Base-by-base conservation (phyloP, 257 asterid species). In the Plantago elongata region DNA sequence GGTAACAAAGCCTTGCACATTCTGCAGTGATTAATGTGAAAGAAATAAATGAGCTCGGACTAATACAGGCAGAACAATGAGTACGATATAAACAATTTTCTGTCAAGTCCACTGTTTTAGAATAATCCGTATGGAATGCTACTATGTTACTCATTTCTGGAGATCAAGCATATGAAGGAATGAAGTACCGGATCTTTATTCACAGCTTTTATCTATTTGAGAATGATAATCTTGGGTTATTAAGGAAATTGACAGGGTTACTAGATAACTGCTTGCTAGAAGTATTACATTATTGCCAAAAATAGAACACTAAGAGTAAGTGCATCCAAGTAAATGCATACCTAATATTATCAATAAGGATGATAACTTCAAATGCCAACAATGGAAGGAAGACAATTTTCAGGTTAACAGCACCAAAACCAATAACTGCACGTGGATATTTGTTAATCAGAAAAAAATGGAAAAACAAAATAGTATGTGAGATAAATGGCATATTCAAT, bases 1-100 rank as follows among this genome's bases (percentile, higher is more conserved):
- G 96, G 99, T 54, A 93, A 75, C 74, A 93, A 83, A 63, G 99
- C 94, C 75, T 85, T 84, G 75, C 96, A 93, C 99, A 87, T 89
- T 82, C 99, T 93, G 89, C 67, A 66, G 27, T 51, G 55, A 50
- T 61, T 56, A 57, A 58, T 64, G 29, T 40, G 27, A 54, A 66
- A 63, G 27, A 72, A 58, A 52, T 18, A 9, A 67, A 72, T 64
- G 64, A 75, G 70, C 37, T 45, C n/a, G 6, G 22, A 67, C 54
- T 59, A 50, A 61, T 34, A 34, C 46, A 62, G 42, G 64, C 65
- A 61, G 11, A 17, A 51, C 4, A 45, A 22, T 22, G 27, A 22
- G 9, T 17, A 70, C 16, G 48, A 62, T 37, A 51, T 72, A 54
- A 58, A 34, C 45, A 44, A 9, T 51, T 13, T 27, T 69, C 51